Evolutionary conservation across 2,329 filamentous ascomycete genomes (phyloP), one percentile per base, ranked within the genome.

Genomic region (Tolypocladium album): DNA sequence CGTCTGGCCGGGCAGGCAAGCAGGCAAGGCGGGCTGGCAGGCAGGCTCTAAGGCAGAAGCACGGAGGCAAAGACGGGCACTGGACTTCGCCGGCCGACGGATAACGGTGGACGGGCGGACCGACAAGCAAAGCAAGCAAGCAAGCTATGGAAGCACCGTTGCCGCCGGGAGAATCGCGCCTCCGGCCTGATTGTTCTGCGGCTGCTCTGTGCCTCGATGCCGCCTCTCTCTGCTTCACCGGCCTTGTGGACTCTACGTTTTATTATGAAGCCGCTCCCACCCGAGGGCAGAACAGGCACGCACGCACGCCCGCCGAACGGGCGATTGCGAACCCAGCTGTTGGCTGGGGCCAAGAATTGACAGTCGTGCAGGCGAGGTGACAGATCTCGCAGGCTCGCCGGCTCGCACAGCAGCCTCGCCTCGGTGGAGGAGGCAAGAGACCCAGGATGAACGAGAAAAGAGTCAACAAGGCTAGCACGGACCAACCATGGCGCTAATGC

Each of bases 381-480:
- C 55, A 45, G 55, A 57, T 34, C 38, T n/a, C 9, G 55, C 55
- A n/a, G 22, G 42, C 36, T 27, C 55, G 55, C 55, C 22, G 36
- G 39, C 36, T 39, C 55, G n/a, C 22, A 59, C 40, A 40, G 27
- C 52, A 61, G 55, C 36, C 36, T 38, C 36, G 43, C 34, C 36
- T 55, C n/a, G 55, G 55, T 34, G 34, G 40, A 42, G 27, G 40
- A 57, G 55, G 55, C 12, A 36, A 47, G 38, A 27, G 27, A 22
- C 8, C 9, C 20, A 22, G 42, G 22, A 34, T 55, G 24, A n/a
- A 42, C 27, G 61, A 60, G 63, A 60, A n/a, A 67, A 66, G 65
- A 67, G 65, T 60, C 45, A 64, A 67, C 64, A 62, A 63, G 56
- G 57, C 62, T 59, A 64, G 57, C 56, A 56, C 24, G 58, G 57